Evolutionary conservation across 139 green algal species (phyloP).

Genomic region (Chlamydomonas schloesseri): DNA sequence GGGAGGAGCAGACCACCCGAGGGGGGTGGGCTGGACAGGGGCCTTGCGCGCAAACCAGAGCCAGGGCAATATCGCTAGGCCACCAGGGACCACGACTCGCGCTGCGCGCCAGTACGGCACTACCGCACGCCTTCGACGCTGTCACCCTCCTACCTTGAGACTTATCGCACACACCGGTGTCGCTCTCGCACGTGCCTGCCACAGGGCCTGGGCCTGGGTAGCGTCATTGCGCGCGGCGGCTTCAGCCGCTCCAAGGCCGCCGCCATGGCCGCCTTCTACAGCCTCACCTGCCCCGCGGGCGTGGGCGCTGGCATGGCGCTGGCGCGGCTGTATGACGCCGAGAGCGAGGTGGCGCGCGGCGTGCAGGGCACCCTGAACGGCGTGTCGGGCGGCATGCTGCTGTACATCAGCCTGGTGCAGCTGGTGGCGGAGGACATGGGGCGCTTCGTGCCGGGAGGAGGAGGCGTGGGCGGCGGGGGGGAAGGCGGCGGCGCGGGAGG

Average conservation of each 20-base stretch:
- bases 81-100: neutral
- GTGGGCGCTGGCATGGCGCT: conserved; percentile 18
- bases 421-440: conserved; percentile 40
- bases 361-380: neutral
- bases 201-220: neutral
- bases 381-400: neutral
- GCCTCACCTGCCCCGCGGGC: conserved; percentile 15
- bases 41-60: too few relatives aligned
- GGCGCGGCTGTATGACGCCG: neutral
- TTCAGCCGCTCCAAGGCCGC: neutral
- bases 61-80: too few relatives aligned
- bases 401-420: conserved; percentile 1
- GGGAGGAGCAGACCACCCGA: too few relatives aligned
- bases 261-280: conserved; percentile 2
- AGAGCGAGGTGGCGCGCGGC: neutral
- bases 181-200: too few relatives aligned
- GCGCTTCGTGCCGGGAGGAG: neutral
- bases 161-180: too few relatives aligned
- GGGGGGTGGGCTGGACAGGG: neutral
- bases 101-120: too few relatives aligned
- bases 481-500: too few relatives aligned
- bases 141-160: too few relatives aligned
- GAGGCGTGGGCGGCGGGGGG: neutral
- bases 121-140: too few relatives aligned
- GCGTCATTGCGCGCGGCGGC: neutral